Base-by-base conservation (phyloP, 208 protist genomes). In the Chromosphaera perkinsii region DNA sequence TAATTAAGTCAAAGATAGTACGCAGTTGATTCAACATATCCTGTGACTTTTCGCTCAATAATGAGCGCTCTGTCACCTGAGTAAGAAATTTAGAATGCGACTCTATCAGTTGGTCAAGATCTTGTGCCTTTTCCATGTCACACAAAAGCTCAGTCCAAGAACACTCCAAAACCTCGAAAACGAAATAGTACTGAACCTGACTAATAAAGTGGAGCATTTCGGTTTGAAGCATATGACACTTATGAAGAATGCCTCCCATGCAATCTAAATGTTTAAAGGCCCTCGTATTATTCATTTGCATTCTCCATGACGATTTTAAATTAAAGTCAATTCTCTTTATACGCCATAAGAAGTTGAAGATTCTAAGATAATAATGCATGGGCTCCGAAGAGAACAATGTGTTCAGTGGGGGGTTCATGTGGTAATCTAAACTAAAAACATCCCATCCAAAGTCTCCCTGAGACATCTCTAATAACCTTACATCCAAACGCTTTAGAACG, bases 141-240 rank as follows among this genome's bases (percentile, higher is more conserved):
- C 72, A 48, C 3, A 24, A 17, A 17, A 82, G 48, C n/a, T 73
- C 32, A 3, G 70, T 51, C 71, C 75, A 82, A 7, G 71, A 75
- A 3, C 48, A 31, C 37, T 81, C 75, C 1, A 82, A n/a, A 20
- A 75, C 69, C 39, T 89, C 83, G 49, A 88, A 85, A 79, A 89
- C 85, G 14, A 89, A 47, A 75, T 86, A 90, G 61, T 85, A 85
- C 62, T 90, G 84, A 35, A 88, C 56, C 49, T 85, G 81, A 26
- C 33, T 61, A 3, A 88, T 37, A 48, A 87, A 85, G 56, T 79
- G 73, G 0, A 71, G 35, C 81, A 87, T 86, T 35, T 82, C 77
- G 22, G 81, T 36, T 20, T 69, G 36, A 1, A 85, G 42, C 7
- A 77, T 12, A 58, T 66, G 35, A 37, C 59, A 80, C 10, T 36